Percentiles rank a stretch among this genome's conserved stretches.
Conservation (phyloP, 306 rosid genomes). For the Dalbergia oliveri region DNA sequence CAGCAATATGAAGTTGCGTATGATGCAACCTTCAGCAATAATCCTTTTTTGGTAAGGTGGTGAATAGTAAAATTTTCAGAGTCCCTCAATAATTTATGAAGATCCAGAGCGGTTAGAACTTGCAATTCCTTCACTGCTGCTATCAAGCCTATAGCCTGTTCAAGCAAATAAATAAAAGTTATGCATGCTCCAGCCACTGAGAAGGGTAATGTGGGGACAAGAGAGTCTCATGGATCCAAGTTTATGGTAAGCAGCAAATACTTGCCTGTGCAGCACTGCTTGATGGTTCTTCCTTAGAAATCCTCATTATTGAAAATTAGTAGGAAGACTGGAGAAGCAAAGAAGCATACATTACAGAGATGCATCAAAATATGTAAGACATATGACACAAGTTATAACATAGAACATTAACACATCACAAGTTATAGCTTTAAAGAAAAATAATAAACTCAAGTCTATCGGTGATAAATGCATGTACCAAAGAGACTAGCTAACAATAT, state of each 20-base stretch:
- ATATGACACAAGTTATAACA: conserved; percentile 32
- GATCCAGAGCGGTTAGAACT: conserved; percentile 69
- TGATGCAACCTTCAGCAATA: conserved; percentile 62
- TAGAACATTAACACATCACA: conserved; percentile 16
- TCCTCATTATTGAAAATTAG: conserved; percentile 65
- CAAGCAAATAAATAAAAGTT: conserved; percentile 44
- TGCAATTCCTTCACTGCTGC: conserved; percentile 79
- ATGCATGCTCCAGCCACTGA: conserved; percentile 38
- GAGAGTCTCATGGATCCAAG: conserved; percentile 36
- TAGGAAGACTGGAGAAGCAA: conserved; percentile 38
- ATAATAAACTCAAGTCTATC: background rate
- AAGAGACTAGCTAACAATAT: conserved; percentile 22
- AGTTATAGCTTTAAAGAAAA: background rate
- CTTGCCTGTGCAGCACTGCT: conserved; percentile 72
- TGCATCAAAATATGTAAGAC: conserved; percentile 34
- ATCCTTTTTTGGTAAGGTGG: conserved; percentile 60
- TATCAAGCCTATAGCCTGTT: conserved; percentile 73
- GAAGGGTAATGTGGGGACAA: conserved; percentile 32
- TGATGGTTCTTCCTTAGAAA: conserved; percentile 67
- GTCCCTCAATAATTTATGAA: conserved; percentile 74
- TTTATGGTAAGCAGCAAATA: conserved; percentile 22
- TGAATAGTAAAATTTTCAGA: conserved; percentile 77
- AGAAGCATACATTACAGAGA: conserved; percentile 32
- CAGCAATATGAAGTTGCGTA: conserved; percentile 34
- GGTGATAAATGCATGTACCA: background rate